phyloP scores from a whole-genome alignment of 2,329 filamentous ascomycete genomes.

The Trichoderma endophyticum region DNA sequence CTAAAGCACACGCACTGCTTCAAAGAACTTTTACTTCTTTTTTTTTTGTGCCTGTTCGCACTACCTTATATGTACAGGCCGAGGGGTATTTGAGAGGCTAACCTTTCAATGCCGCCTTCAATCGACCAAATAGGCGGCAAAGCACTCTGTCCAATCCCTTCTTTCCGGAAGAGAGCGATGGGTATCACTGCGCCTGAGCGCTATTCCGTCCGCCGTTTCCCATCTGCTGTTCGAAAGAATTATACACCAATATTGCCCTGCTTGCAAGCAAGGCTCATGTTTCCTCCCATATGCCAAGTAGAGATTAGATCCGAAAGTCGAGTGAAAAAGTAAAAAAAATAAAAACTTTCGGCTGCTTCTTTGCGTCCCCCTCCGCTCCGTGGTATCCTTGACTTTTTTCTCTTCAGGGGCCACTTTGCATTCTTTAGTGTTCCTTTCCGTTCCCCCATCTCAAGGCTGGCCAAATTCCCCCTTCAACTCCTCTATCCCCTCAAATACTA shows the following conservation, averaged over 20 bases:
- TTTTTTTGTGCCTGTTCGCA: slow-evolving; percentile 36
- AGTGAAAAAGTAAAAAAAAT: background rate
- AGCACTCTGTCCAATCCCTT: slow-evolving; percentile 24
- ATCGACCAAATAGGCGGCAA: slow-evolving; percentile 24
- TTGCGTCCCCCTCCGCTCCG: slow-evolving; percentile 20
- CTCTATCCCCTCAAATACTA: slow-evolving; percentile 29
- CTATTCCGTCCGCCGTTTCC: slow-evolving; percentile 12
- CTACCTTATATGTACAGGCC: slow-evolving; percentile 39
- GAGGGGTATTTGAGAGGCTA: slow-evolving; percentile 25
- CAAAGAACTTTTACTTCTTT: slow-evolving; percentile 21
- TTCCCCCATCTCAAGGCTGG: slow-evolving; percentile 26
- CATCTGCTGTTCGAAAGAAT: slow-evolving; percentile 18
- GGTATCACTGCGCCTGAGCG: slow-evolving; percentile 7
- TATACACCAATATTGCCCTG: slow-evolving; percentile 14
- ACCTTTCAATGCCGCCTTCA: slow-evolving; percentile 18
- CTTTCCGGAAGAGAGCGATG: slow-evolving; percentile 22
- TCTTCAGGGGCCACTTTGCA: slow-evolving; percentile 28
- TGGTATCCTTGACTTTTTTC: slow-evolving; percentile 18
- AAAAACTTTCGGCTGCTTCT: slow-evolving; percentile 5
- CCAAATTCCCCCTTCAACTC: slow-evolving; percentile 25
- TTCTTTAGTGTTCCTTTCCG: slow-evolving; percentile 31
- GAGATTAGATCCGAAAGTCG: slow-evolving; percentile 18
- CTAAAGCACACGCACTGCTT: slow-evolving; percentile 14
- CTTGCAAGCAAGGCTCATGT: slow-evolving; percentile 8
- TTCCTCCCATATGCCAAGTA: slow-evolving; percentile 18